Evolutionary conservation across 352 stramenopile species (phyloP).

Genomic region (Globisporangium spinosum): DNA sequence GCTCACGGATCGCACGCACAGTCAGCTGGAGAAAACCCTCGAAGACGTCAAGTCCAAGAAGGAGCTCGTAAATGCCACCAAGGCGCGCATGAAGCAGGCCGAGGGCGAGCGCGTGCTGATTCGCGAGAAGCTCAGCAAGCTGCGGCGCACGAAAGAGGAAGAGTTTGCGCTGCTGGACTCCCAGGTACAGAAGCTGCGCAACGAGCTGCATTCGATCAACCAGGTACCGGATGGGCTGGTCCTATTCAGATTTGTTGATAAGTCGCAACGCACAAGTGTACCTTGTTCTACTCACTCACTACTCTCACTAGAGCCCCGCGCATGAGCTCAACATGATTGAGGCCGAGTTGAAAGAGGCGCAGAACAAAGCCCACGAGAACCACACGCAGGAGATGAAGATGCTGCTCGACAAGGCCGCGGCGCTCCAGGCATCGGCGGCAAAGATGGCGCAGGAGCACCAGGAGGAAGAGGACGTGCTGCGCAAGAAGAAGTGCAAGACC

Average conservation of each 20-base stretch:
- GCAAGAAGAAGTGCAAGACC: conserved; percentile 82
- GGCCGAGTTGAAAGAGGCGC: conserved; percentile 66
- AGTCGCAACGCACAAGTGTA: neutral
- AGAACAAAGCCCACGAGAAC: conserved; percentile 68
- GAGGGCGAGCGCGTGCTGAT: conserved; percentile 77
- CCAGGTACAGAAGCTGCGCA: conserved; percentile 78
- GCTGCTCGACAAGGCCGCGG: conserved; percentile 49
- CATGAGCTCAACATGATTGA: conserved; percentile 80
- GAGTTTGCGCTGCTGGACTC: conserved; percentile 75
- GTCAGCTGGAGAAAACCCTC: conserved; percentile 76
- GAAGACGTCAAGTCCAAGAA: conserved; percentile 85
- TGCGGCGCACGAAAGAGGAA: conserved; percentile 80
- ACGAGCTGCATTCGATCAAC: conserved; percentile 71
- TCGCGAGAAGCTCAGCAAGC: conserved; percentile 70
- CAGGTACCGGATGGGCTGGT: conserved; percentile 28
- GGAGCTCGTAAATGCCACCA: conserved; percentile 70
- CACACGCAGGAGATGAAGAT: conserved; percentile 79
- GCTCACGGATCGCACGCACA: conserved; percentile 76
- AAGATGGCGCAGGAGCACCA: conserved; percentile 83
- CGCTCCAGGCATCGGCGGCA: conserved; percentile 46
- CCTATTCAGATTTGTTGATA: neutral
- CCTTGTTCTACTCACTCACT: neutral
- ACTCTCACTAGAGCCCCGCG: conserved; percentile 34
- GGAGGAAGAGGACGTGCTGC: conserved; percentile 71
- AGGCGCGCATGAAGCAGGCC: conserved; percentile 76